These are phyloP conservation scores for Cryptococcus maquisensis DNA, from an alignment of 1,284 basidiomycete species.

Conservation along the genomic window DNA sequence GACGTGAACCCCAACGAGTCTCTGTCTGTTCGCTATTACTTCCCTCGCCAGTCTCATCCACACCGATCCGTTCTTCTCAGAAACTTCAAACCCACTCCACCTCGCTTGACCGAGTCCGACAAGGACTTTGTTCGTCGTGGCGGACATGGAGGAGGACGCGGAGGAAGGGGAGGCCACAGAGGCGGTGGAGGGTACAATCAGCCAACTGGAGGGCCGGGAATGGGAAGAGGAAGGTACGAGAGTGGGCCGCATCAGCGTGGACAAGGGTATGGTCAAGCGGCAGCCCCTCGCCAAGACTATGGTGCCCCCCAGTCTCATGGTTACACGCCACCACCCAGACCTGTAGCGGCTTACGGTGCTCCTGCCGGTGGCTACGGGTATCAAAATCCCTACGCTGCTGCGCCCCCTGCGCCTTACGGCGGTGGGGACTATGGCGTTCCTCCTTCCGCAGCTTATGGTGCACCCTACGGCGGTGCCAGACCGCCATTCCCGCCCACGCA, in stretches of 20 bases:
- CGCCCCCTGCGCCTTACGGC: constrained; percentile 2
- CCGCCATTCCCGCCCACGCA: constrained; percentile 3
- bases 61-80: constrained; percentile 82
- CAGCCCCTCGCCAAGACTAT: constrained; percentile 4
- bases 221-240: constrained; percentile 12
- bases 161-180: constrained; percentile 8
- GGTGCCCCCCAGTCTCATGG: not conserved
- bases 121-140: constrained; percentile 61
- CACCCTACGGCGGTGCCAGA: constrained; percentile 7
- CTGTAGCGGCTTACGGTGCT: not conserved
- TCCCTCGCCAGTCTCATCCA: constrained; percentile 77
- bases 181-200: constrained; percentile 14
- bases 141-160: constrained; percentile 5
- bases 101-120: constrained; percentile 68
- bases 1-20: constrained; percentile 85
- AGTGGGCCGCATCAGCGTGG: constrained; percentile 5
- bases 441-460: constrained; percentile 11
- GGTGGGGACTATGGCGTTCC: constrained; percentile 2
- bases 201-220: constrained; percentile 19
- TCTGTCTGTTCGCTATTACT: constrained; percentile 81
- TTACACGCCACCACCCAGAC: not conserved
- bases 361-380: not conserved
- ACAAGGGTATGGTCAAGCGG: constrained; percentile 11
- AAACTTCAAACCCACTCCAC: constrained; percentile 61
- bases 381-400: not conserved